Conservation (phyloP, 2,329 filamentous ascomycete species). For the Colletotrichum orchidophilum region DNA sequence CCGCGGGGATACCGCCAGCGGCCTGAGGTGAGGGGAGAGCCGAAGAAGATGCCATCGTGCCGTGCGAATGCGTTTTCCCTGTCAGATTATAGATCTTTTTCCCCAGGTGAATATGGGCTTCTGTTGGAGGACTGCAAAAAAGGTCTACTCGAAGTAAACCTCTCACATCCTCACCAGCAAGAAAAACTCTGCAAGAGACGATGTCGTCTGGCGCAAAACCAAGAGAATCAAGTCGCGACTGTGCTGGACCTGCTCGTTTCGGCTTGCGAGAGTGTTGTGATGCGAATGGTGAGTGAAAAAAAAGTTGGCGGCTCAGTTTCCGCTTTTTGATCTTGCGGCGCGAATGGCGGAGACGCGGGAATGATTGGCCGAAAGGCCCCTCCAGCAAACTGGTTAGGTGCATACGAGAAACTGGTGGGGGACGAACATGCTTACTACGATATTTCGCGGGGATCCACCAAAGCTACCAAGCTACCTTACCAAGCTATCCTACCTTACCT, state of each 20-base stretch:
- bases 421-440: constrained; percentile 24
- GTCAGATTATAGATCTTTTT: neutral
- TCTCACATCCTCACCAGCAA: constrained; percentile 34
- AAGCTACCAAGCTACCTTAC: neutral
- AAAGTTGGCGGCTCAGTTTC: constrained; percentile 5
- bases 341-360: constrained; percentile 24
- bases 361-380: constrained; percentile 31
- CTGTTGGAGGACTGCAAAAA: constrained; percentile 13
- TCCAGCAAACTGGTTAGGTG: constrained; percentile 21
- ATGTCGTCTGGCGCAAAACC: neutral
- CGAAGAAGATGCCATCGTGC: constrained; percentile 31
- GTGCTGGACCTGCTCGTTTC: neutral
- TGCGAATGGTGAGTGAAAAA: constrained; percentile 2
- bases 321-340: constrained; percentile 30
- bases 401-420: constrained; percentile 29
- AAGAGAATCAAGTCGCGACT: constrained; percentile 3
- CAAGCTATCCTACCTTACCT: neutral
- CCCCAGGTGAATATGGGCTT: neutral
- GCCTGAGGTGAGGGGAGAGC: constrained; percentile 14
- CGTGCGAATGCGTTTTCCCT: neutral
- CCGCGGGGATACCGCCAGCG: constrained; percentile 44
- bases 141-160: constrained; percentile 25
- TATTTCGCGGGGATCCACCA: neutral
- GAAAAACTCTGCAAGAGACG: neutral
- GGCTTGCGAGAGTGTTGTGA: neutral